Conservation (phyloP, 2,329 filamentous ascomycete species). For the Trichoderma sp. region DNA sequence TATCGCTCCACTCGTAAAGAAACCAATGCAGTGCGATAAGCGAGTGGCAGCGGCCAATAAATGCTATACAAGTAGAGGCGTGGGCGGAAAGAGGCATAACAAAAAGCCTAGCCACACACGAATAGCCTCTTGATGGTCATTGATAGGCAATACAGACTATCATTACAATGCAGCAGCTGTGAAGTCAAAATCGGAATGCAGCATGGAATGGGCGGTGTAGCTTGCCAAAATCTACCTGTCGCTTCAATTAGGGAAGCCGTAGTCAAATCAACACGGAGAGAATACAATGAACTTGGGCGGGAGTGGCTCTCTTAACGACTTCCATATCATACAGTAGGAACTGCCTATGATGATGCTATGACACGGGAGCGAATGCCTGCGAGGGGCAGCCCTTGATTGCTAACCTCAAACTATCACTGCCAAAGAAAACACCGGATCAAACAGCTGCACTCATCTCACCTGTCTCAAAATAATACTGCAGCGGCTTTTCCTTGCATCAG, state of each 20-base stretch:
- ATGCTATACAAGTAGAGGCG: background rate
- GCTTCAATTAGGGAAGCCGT: background rate
- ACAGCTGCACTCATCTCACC: background rate
- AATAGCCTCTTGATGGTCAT: background rate
- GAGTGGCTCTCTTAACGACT: slow-evolving; percentile 10
- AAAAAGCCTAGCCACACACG: background rate
- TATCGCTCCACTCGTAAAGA: background rate
- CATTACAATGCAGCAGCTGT: background rate
- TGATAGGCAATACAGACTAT: background rate
- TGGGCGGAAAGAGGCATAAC: background rate
- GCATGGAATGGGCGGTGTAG: background rate
- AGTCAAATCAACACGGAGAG: background rate
- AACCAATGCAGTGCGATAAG: background rate
- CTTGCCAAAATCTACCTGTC: background rate
- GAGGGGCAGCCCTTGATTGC: background rate
- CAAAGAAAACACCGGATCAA: no score
- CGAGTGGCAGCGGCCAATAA: background rate
- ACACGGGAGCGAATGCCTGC: background rate
- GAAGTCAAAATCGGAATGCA: background rate
- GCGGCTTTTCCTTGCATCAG: background rate
- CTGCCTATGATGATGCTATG: background rate
- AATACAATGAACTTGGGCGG: background rate
- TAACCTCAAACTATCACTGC: background rate
- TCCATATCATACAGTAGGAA: background rate
- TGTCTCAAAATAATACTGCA: background rate